Conservation (phyloP, 2,329 filamentous ascomycete genomes). For the Cytospora piceae region DNA sequence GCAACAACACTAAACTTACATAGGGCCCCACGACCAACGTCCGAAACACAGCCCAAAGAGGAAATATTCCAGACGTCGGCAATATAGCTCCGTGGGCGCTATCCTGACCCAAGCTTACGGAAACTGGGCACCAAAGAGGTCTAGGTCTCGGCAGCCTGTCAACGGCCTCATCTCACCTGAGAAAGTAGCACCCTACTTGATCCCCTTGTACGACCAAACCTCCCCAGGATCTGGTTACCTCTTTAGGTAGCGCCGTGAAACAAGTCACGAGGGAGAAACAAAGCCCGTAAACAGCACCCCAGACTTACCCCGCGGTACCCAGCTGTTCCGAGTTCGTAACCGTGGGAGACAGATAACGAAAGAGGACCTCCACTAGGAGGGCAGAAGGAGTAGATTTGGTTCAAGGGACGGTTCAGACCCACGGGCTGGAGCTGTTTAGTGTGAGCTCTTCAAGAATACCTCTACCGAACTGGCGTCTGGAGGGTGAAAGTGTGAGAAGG, state of each 20-base stretch:
- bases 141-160: conserved; percentile 24
- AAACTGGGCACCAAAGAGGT: neutral
- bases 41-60: conserved; percentile 22
- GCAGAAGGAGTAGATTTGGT: neutral
- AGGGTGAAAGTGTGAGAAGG: neutral
- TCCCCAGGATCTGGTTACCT: conserved; percentile 10
- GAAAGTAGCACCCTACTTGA: conserved; percentile 6
- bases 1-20: neutral
- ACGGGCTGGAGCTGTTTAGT: neutral
- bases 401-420: neutral
- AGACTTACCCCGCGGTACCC: conserved; percentile 18
- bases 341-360: neutral
- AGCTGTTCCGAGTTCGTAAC: conserved; percentile 6
- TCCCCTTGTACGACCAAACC: conserved; percentile 9
- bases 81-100: conserved; percentile 26
- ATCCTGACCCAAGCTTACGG: conserved; percentile 6
- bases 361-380: neutral
- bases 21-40: neutral
- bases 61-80: conserved; percentile 26
- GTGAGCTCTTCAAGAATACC: neutral
- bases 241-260: conserved; percentile 22
- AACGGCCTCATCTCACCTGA: conserved; percentile 10
- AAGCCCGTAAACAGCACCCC: conserved; percentile 1
- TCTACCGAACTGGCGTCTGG: neutral
- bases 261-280: conserved; percentile 13